Base-by-base conservation (phyloP, 495 filamentous ascomycete species). In the Tetracladium marchalianum region DNA sequence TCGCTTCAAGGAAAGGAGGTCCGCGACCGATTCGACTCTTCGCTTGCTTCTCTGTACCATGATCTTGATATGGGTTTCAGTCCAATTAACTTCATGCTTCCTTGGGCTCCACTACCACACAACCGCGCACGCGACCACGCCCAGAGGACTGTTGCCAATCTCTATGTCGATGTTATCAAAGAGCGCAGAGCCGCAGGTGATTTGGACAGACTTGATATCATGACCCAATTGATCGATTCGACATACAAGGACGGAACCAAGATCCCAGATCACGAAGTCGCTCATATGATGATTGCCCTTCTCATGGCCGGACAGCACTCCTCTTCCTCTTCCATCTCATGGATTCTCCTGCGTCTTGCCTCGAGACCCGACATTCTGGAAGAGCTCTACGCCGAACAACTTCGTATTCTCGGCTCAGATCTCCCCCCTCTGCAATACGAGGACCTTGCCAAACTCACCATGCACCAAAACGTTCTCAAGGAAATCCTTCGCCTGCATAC, bases 231-330 rank as follows among this genome's bases (percentile, higher is more conserved):
- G 39, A 90, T 93, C 84, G 70, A 72, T 58, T 78, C 81, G 47
- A 68, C 64, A 1, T 93, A 93, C 74, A 87, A 87, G 64, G 71
- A 85, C 55, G 85, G 83, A 44, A 69, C 64, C 22, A 62, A 65
- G 5, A 69, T 90, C 6, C 81, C 87, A 10, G 87, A 93, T 60
- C 73, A 81, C 50, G 85, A 93, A 53, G 76, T 90, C 33, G 86
- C 87, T 6, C 86, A 90, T 59, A 89, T 93, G 77, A 88, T 93
- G 82, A 93, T 93, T 58, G 85, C 86, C 0, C 75, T 93, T 18
- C 70, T 93, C 8, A 90, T 93, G 86, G 87, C 84, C 27, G 87
- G 87, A 46, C 87, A 93, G 58, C 87, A 93, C 69, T 89, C 85
- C 1, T 88, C 85, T 2, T 87, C 87, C 35, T 83, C 85, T 6